These are phyloP conservation scores for Fragosphaeria purpurea DNA, from an alignment of 2,329 filamentous ascomycete species.

Conservation along the genomic window DNA sequence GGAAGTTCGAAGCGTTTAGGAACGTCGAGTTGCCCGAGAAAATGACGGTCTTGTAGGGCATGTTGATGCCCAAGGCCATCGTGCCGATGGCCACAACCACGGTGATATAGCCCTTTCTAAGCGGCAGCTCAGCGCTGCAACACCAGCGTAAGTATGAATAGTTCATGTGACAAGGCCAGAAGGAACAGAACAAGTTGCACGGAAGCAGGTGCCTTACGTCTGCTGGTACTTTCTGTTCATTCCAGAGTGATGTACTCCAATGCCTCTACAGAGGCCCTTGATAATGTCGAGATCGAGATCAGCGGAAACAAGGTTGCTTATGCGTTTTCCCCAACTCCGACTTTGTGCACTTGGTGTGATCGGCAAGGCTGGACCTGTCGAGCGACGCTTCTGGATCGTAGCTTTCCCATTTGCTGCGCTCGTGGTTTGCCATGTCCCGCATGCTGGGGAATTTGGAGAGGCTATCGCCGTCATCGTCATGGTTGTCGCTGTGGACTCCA, in stretches of 20 bases:
- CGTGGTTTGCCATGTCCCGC: constrained; percentile 45
- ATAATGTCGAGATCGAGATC: constrained; percentile 44
- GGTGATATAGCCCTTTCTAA: constrained; percentile 60
- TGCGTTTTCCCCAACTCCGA: constrained; percentile 47
- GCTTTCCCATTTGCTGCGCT: constrained; percentile 46
- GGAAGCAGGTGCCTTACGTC: constrained; percentile 26
- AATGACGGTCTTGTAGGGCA: constrained; percentile 74
- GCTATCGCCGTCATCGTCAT: constrained; percentile 33
- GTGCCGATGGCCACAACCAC: constrained; percentile 69
- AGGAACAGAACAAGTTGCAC: constrained; percentile 1
- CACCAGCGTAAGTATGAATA: neutral
- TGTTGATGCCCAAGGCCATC: constrained; percentile 68
- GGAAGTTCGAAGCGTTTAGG: constrained; percentile 65
- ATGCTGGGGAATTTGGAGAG: constrained; percentile 44
- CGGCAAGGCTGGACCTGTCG: constrained; percentile 56
- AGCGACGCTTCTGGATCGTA: constrained; percentile 59
- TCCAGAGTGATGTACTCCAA: constrained; percentile 71
- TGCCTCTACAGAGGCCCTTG: constrained; percentile 52
- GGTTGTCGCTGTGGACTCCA: constrained; percentile 10
- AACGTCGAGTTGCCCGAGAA: constrained; percentile 66
- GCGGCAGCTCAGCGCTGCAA: constrained; percentile 56
- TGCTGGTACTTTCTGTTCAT: constrained; percentile 72
- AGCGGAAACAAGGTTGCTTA: constrained; percentile 40
- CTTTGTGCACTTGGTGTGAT: constrained; percentile 45
- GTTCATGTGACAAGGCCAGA: too few relatives aligned